These are phyloP conservation scores for Pinus taeda DNA, from an alignment of 75 land plant species.

Conservation along the genomic window DNA sequence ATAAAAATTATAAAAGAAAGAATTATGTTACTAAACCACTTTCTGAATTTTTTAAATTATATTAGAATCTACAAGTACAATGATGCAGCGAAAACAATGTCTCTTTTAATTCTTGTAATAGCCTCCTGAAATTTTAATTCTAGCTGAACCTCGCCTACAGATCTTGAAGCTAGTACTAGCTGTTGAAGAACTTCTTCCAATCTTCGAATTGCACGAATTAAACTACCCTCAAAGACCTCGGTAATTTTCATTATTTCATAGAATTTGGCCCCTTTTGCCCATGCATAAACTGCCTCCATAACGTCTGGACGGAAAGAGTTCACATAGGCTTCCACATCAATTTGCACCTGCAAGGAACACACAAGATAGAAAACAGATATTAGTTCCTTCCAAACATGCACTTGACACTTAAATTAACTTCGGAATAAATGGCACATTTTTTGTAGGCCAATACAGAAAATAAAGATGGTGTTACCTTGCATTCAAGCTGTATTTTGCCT, in stretches of 20 bases:
- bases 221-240: constrained; percentile 87
- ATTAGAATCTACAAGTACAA: constrained; percentile 57
- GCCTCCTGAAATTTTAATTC: constrained; percentile 88
- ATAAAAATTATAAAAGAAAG: neutral
- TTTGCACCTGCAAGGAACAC: constrained; percentile 50
- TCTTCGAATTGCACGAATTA: constrained; percentile 89
- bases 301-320: constrained; percentile 87
- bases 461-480: constrained; percentile 62
- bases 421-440: neutral
- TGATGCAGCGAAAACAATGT: constrained; percentile 95
- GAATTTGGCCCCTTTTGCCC: constrained; percentile 92
- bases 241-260: constrained; percentile 82
- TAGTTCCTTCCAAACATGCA: neutral
- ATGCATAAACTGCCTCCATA: constrained; percentile 92
- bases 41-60: neutral
- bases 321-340: constrained; percentile 84
- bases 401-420: neutral
- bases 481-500: constrained; percentile 88
- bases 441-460: neutral
- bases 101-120: constrained; percentile 73
- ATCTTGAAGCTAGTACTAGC: constrained; percentile 67
- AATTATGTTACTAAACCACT: neutral
- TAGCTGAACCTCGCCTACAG: constrained; percentile 84
- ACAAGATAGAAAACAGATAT: neutral
- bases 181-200: constrained; percentile 97